These are phyloP conservation scores for Murraya paniculata DNA, from an alignment of 345 rosid genomes.

Conservation along the genomic window DNA sequence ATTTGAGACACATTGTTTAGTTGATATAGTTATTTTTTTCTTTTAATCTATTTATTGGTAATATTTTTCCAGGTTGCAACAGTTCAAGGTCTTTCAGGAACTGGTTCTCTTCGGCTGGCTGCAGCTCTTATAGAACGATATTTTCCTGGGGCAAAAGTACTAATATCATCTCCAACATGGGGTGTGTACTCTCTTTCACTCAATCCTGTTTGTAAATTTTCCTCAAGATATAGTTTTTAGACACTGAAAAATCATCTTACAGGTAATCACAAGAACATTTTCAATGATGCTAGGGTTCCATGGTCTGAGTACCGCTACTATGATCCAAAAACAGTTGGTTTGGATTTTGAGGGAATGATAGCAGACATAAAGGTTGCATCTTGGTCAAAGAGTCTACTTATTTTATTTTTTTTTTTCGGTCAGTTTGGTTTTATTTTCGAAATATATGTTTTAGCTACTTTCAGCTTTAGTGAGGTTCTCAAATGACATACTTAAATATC, in stretches of 20 bases:
- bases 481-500: background rate
- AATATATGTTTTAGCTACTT: background rate
- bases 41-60: background rate
- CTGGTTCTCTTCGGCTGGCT: conserved; percentile 92
- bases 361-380: conserved; percentile 76
- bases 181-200: conserved; percentile 42
- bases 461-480: background rate
- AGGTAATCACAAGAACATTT: conserved; percentile 98
- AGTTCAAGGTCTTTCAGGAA: conserved; percentile 96
- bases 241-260: conserved; percentile 22
- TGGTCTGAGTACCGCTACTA: conserved; percentile 97
- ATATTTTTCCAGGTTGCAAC: conserved; percentile 74
- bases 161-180: conserved; percentile 94
- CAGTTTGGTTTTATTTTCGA: background rate
- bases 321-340: conserved; percentile 95
- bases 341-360: conserved; percentile 98
- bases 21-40: background rate
- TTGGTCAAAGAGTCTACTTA: background rate
- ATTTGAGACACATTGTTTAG: background rate
- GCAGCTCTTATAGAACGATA: conserved; percentile 92
- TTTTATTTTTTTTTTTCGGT: background rate
- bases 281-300: conserved; percentile 91
- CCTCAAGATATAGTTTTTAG: background rate
- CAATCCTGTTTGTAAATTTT: conserved; percentile 6
- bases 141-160: conserved; percentile 84